Conservation (phyloP, 2,329 filamentous ascomycete genomes). For the Botrytis paeoniae region DNA sequence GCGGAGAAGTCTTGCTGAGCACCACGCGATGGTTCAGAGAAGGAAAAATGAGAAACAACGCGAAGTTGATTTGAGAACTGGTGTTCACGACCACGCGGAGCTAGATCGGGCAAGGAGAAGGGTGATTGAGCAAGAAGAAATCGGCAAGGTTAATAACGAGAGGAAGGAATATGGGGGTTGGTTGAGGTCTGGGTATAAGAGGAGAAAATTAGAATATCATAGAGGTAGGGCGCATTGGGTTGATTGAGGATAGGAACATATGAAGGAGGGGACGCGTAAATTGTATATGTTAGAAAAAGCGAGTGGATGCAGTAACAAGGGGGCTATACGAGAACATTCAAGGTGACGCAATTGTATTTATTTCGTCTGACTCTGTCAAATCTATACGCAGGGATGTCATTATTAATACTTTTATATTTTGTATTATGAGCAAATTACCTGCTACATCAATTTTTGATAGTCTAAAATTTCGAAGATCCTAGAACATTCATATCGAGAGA, state of each 20-base stretch:
- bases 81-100: too few species aligned
- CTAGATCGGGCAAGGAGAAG: background rate
- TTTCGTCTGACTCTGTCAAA: background rate
- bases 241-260: background rate
- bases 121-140: background rate
- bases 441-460: background rate
- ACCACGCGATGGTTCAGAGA: background rate
- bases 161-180: background rate
- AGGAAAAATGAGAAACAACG: background rate
- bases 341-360: background rate
- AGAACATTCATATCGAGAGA: background rate
- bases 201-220: background rate
- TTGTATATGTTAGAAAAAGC: too few species aligned
- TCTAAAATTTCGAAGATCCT: background rate
- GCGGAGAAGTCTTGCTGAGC: background rate
- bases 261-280: background rate
- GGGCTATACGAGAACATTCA: background rate
- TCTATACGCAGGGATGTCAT: background rate
- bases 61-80: background rate
- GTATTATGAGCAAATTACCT: background rate
- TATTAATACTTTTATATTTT: background rate
- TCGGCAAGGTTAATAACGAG: background rate
- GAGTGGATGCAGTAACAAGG: background rate
- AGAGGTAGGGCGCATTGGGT: background rate
- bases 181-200: background rate